Evolutionary conservation across 2,329 filamentous ascomycete genomes (phyloP).

Genomic region (Alternaria sp.): DNA sequence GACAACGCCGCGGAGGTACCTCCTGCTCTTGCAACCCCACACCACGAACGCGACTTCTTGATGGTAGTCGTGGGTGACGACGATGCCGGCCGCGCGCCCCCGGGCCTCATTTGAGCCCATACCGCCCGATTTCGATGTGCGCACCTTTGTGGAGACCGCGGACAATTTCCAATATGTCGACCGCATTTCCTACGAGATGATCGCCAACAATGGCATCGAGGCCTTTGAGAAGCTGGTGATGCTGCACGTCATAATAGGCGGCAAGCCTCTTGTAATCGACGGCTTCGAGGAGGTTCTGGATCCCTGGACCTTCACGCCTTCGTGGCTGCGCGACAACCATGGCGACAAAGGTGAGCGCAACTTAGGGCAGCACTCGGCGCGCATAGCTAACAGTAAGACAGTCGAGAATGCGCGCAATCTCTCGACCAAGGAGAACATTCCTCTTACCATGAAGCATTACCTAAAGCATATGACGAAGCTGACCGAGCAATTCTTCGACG

Average conservation of each 20-base stretch:
- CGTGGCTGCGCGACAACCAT: slow-evolving; percentile 81
- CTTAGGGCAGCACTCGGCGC: slow-evolving; percentile 23
- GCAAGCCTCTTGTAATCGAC: slow-evolving; percentile 88
- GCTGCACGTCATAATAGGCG: slow-evolving; percentile 81
- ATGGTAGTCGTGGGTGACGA: slow-evolving; percentile 14
- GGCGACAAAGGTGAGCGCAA: slow-evolving; percentile 73
- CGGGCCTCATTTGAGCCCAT: slow-evolving; percentile 93
- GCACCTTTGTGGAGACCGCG: slow-evolving; percentile 74
- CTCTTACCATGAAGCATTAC: slow-evolving; percentile 89
- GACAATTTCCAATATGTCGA: slow-evolving; percentile 88
- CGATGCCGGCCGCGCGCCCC: slow-evolving; percentile 79
- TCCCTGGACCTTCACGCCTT: slow-evolving; percentile 75
- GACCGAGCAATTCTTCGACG: slow-evolving; percentile 77
- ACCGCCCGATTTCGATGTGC: slow-evolving; percentile 81
- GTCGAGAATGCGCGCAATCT: slow-evolving; percentile 88
- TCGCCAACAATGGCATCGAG: slow-evolving; percentile 76
- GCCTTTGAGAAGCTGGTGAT: slow-evolving; percentile 86
- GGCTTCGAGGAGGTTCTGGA: slow-evolving; percentile 82
- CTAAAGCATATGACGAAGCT: slow-evolving; percentile 84
- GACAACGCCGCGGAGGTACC: slow-evolving; percentile 3
- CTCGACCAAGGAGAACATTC: slow-evolving; percentile 72
- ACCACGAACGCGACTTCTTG: slow-evolving; percentile 1
- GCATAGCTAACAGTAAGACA: slow-evolving; percentile 47
- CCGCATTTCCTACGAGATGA: slow-evolving; percentile 78
- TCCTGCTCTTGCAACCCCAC: not conserved